Conservation (phyloP, 164 flowering plant genomes). For the Paratinospora sagittata region DNA sequence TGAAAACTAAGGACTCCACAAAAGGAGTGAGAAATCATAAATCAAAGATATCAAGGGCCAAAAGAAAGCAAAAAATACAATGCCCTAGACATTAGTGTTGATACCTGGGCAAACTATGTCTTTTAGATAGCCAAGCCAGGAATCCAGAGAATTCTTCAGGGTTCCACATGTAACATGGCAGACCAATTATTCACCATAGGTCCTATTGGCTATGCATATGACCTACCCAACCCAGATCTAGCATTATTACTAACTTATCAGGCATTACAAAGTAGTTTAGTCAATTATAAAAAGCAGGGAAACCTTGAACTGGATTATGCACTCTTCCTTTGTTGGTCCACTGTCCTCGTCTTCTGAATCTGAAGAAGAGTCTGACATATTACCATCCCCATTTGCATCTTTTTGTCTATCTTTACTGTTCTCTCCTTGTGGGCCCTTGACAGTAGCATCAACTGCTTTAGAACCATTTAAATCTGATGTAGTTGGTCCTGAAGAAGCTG, state of each 20-base stretch:
- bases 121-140: neutral
- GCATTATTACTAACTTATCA: neutral
- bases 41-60: neutral
- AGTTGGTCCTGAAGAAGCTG: slow-evolving; percentile 31
- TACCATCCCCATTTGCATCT: slow-evolving; percentile 65
- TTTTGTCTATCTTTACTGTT: slow-evolving; percentile 59
- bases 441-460: slow-evolving; percentile 40
- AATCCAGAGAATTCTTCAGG: neutral
- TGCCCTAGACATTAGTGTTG: neutral
- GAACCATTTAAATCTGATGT: slow-evolving; percentile 57
- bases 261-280: neutral
- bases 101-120: neutral
- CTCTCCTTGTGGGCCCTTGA: slow-evolving; percentile 54
- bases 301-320: slow-evolving; percentile 87
- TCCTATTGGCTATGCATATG: neutral
- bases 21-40: too few species aligned
- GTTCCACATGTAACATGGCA: too few species aligned
- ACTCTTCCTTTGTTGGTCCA: slow-evolving; percentile 86
- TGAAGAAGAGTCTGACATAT: slow-evolving; percentile 77
- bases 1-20: too few species aligned
- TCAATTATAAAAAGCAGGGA: slow-evolving; percentile 2
- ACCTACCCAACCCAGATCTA: neutral
- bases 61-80: neutral
- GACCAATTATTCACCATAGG: neutral
- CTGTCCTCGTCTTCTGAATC: slow-evolving; percentile 89